Conservation (phyloP, 176 grass and related monocot species). For the Zizania latifolia region DNA sequence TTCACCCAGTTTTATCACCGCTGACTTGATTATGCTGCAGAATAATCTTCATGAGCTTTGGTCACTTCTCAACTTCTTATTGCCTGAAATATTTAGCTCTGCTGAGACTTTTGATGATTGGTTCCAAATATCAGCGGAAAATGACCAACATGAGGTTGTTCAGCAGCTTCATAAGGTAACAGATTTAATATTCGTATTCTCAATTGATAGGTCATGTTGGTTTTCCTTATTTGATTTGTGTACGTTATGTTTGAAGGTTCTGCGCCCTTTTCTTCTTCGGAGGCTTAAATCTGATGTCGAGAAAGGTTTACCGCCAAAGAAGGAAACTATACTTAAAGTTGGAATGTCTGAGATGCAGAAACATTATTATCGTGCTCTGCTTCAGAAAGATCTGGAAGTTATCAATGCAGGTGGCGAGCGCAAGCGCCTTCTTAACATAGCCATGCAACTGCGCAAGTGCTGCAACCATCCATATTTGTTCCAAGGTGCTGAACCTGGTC, state of each 20-base stretch:
- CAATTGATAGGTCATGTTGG: not conserved
- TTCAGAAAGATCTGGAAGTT: slow-evolving; percentile 75
- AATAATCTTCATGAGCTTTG: slow-evolving; percentile 87
- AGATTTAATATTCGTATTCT: not conserved
- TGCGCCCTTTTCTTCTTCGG: slow-evolving; percentile 71
- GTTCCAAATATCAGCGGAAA: slow-evolving; percentile 80
- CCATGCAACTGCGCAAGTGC: slow-evolving; percentile 81
- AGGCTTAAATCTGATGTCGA: slow-evolving; percentile 80
- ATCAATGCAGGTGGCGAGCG: slow-evolving; percentile 70
- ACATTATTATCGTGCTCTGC: slow-evolving; percentile 66
- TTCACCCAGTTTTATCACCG: slow-evolving; percentile 13
- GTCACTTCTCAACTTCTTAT: slow-evolving; percentile 85
- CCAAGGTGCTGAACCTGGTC: slow-evolving; percentile 74
- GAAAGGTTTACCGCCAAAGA: slow-evolving; percentile 69
- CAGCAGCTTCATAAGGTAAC: slow-evolving; percentile 85
- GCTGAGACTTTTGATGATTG: slow-evolving; percentile 76
- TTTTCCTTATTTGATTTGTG: slow-evolving; percentile 13
- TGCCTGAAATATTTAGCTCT: slow-evolving; percentile 83
- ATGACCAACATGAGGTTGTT: slow-evolving; percentile 81
- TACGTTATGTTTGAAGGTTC: slow-evolving; percentile 49
- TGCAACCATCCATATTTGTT: slow-evolving; percentile 89
- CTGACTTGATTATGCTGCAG: slow-evolving; percentile 35
- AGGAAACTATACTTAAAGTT: slow-evolving; percentile 80
- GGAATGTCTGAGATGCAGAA: slow-evolving; percentile 84
- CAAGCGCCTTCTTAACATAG: slow-evolving; percentile 68